Percentiles rank a stretch among this genome's conserved stretches.
These are phyloP conservation scores for Coniella lustricola DNA, from an alignment of 2,329 filamentous ascomycete genomes.

Conservation along the genomic window DNA sequence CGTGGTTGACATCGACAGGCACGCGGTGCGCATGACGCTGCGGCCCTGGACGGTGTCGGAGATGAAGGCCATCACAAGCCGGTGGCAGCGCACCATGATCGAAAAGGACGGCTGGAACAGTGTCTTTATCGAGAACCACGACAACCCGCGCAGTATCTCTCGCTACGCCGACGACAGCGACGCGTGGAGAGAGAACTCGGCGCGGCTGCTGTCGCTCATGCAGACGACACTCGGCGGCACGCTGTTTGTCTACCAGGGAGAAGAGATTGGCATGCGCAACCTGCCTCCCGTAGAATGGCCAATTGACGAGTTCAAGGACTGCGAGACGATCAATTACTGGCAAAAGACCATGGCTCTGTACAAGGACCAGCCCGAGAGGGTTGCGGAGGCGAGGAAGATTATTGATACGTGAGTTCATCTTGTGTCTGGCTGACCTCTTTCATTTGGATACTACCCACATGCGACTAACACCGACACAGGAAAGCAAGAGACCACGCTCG, in stretches of 20 bases:
- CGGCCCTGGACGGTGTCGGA: conserved; percentile 39
- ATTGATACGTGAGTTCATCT: conserved; percentile 7
- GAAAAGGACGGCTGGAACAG: conserved; percentile 57
- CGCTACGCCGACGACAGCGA: conserved; percentile 46
- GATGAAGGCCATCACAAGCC: conserved; percentile 45
- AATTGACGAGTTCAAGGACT: conserved; percentile 62
- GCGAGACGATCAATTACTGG: conserved; percentile 51
- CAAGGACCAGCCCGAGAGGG: conserved; percentile 6
- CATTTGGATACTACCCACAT: neutral
- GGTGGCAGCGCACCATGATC: conserved; percentile 55
- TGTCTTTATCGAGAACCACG: conserved; percentile 60
- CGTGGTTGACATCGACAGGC: conserved; percentile 27
- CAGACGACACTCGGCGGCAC: conserved; percentile 54
- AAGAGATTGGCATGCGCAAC: conserved; percentile 62
- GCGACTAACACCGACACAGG: conserved; percentile 12
- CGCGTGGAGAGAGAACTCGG: conserved; percentile 39
- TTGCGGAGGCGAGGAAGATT: conserved; percentile 5
- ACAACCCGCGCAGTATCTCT: conserved; percentile 54
- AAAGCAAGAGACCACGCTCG: conserved; percentile 57
- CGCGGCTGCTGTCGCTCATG: conserved; percentile 54
- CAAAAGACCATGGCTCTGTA: conserved; percentile 24
- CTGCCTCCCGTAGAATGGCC: conserved; percentile 45
- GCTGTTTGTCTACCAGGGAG: conserved; percentile 62
- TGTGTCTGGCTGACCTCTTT: too few relatives aligned
- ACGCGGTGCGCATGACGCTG: conserved; percentile 12